Conservation (phyloP, 2,329 filamentous ascomycete species). For the Lecanoromycetidae sp. region DNA sequence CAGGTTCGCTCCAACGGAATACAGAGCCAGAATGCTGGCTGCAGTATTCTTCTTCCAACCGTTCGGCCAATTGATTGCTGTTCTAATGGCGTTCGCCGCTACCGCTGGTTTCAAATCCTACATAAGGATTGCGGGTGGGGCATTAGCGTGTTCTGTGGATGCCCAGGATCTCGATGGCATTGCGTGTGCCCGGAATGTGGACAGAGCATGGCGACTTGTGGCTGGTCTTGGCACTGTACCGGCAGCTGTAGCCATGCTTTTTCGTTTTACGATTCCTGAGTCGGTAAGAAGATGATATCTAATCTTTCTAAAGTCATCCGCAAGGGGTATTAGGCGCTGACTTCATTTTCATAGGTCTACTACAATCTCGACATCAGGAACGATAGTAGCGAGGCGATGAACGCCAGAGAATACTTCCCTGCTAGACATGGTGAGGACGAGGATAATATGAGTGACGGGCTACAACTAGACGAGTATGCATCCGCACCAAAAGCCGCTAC, state of each 20-base stretch:
- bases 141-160: constrained; percentile 2
- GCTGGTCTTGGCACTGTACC: constrained; percentile 54
- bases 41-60: constrained; percentile 60
- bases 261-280: constrained; percentile 55
- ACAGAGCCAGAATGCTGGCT: constrained; percentile 56
- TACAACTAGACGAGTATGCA: not conserved
- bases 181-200: constrained; percentile 31
- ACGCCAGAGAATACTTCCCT: constrained; percentile 11
- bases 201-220: constrained; percentile 55
- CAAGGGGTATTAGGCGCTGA: no score
- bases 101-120: constrained; percentile 11
- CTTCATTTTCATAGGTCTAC: constrained; percentile 36
- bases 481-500: not conserved
- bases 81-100: constrained; percentile 23
- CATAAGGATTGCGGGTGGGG: not conserved
- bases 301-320: no score
- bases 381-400: constrained; percentile 30
- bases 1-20: constrained; percentile 43
- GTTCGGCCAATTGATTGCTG: constrained; percentile 53
- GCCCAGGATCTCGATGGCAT: not conserved
- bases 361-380: constrained; percentile 52
- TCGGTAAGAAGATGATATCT: constrained; percentile 29
- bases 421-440: no score
- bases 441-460: not conserved
- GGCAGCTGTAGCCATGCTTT: constrained; percentile 51